Evolutionary conservation across 306 rosid species (phyloP), one percentile per base, ranked within the genome.

Genomic region (Quercus variabilis): DNA sequence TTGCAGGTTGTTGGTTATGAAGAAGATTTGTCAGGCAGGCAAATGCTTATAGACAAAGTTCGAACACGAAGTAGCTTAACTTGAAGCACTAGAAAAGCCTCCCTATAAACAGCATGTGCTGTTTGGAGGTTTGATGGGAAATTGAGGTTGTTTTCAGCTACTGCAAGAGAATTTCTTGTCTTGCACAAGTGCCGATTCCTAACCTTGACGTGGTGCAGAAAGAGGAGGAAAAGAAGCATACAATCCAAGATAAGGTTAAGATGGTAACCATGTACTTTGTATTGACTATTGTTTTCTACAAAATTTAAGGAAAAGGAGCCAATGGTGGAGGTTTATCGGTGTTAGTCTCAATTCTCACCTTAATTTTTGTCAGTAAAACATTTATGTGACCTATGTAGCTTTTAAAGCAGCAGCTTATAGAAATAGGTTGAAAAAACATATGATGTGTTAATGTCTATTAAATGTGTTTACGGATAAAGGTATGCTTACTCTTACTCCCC

Each of bases 1-100:
- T 76, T 82, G 86, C 90, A 95, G 99, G 92, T 95, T 73, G 97
- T 90, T 74, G 76, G 94, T 82, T 90, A 89, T 41, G 99, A 95
- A 83, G 98, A 95, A 79, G 97, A 94, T 84, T 90, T 91, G 76
- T 87, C 97, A 5, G 99, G 99, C 83, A 87, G 97, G 84, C 95
- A 92, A 86, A 92, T 92, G 97, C 97, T 94, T 57, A 86, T 92
- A 74, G 97, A 94, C 80, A 88, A 87, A 81, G 89, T 91, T 55
- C 91, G 93, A 60, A 92, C 94, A 1, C 88, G 92, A 70, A 83
- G 97, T 80, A 92, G 94, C 86, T 59, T 84, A 87, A 54, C 82
- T 56, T 89, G 81, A 87, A 71, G 51, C 51, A 55, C 26, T 49
- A 12, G 69, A 76, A 73, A 46, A 63, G 73, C 25, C 43, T 63